Conservation (phyloP, 768 basidiomycete genomes). For the Amanita thiersii region DNA sequence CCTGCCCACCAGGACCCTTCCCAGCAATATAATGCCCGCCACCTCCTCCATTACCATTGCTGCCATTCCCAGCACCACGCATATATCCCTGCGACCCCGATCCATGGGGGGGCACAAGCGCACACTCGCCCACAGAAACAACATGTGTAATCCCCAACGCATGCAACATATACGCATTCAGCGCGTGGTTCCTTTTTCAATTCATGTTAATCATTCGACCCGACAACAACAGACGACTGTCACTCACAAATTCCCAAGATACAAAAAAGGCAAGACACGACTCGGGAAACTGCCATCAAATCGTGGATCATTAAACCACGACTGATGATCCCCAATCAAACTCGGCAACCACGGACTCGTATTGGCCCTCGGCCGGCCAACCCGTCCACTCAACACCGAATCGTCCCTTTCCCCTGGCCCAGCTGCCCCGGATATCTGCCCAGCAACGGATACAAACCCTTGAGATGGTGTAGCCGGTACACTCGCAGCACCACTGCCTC, state of each 20-base stretch:
- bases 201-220: constrained; percentile 1
- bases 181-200: constrained; percentile 71
- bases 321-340: constrained; percentile 62
- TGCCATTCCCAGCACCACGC: constrained; percentile 13
- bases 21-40: constrained; percentile 31
- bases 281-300: constrained; percentile 97
- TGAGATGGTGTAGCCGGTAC: background rate
- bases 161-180: constrained; percentile 93
- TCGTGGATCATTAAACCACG: constrained; percentile 91
- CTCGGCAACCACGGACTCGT: constrained; percentile 61
- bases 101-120: constrained; percentile 68
- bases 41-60: constrained; percentile 15
- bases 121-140: constrained; percentile 93
- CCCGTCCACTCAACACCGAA: constrained; percentile 23
- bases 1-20: constrained; percentile 44
- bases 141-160: constrained; percentile 95
- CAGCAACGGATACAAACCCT: no score
- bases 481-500: background rate
- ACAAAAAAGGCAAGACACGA: constrained; percentile 85
- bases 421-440: background rate
- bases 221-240: constrained; percentile 9
- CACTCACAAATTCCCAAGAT: constrained; percentile 89
- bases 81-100: constrained; percentile 19
- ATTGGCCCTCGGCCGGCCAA: constrained; percentile 61
- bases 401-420: background rate